Evolutionary conservation across 163 green algal genomes (phyloP).

Genomic region (Scenedesmus sp.): DNA sequence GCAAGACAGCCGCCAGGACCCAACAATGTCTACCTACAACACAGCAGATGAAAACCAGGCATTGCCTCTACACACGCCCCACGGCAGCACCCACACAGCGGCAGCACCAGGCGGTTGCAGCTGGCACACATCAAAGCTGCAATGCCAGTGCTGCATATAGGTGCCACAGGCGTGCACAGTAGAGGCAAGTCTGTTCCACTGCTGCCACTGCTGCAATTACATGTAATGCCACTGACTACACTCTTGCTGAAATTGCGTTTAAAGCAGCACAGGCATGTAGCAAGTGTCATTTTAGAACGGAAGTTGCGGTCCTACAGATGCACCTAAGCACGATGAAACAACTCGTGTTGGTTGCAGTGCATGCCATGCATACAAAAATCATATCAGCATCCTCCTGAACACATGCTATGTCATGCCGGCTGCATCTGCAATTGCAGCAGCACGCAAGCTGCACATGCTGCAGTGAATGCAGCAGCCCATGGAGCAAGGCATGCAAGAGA

Average conservation of each 20-base stretch:
- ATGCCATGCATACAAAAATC: too few species aligned
- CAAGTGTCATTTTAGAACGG: too few species aligned
- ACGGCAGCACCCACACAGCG: not conserved
- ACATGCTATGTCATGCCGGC: too few species aligned
- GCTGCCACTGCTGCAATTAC: not conserved
- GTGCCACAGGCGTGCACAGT: not conserved
- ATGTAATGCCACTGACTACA: not conserved
- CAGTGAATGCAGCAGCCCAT: not conserved
- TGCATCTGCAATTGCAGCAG: too few species aligned
- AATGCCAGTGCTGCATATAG: not conserved
- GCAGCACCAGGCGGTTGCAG: not conserved
- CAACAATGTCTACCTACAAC: too few species aligned
- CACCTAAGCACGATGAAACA: too few species aligned
- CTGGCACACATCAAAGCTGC: not conserved
- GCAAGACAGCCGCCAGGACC: not conserved
- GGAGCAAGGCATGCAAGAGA: not conserved
- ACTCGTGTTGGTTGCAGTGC: too few species aligned
- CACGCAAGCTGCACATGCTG: too few species aligned
- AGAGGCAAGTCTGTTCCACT: not conserved
- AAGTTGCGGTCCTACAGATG: too few species aligned
- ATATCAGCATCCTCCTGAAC: too few species aligned
- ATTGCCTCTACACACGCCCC: not conserved
- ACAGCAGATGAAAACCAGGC: not conserved
- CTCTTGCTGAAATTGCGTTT: not conserved
- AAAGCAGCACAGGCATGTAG: not conserved